Evolutionary conservation across 2,329 filamentous ascomycete species (phyloP), one percentile per base, ranked within the genome.

Genomic region (Ascochyta rabiei): DNA sequence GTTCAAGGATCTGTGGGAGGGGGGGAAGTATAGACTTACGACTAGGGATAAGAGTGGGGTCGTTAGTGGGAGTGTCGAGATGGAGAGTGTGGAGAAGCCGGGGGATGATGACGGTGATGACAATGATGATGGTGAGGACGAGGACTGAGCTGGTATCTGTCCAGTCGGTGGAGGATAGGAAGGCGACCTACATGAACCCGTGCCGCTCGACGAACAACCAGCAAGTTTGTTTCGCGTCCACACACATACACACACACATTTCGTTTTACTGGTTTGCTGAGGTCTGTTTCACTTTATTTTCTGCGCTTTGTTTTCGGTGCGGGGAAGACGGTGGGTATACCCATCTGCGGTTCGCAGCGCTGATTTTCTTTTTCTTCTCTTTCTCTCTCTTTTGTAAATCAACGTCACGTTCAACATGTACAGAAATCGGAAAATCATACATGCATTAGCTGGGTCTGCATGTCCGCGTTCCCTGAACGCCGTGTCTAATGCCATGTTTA

Each of bases 1-100:
- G 1, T 90, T 96, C 61, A 99, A 99, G 79, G 95, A 98, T 74
- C 81, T 98, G 34, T 93, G 95, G 69, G 80, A 93, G 28, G 87
- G 90, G 12, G 92, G 92, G 2, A 89, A 88, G 73, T 97, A 96
- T 43, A 68, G 60, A 53, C 56, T 75, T 35, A 73, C 67, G 10
- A 69, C 64, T 8, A 66, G 56, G 42, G 62, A 74, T 47, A 50
- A 44, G 15, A 69, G 70, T 34, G 73, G 73, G 0, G 61, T 62
- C 35, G 63, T 73, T 19, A 53, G 66, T 30, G 66, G 63, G 1
- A 63, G 62, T 51, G 56, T 75, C 13, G 70, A 73, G 49, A 66
- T 75, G 59, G 68, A 73, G 57, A 65, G 64, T 30, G 64, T 74
- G 40, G 60, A 63, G 39, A 66, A 66, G 39, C 64, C 69, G 28